Evolutionary conservation across 2,329 filamentous ascomycete genomes (phyloP), one percentile per base, ranked within the genome.

Genomic region (Celoporthe dispersa): DNA sequence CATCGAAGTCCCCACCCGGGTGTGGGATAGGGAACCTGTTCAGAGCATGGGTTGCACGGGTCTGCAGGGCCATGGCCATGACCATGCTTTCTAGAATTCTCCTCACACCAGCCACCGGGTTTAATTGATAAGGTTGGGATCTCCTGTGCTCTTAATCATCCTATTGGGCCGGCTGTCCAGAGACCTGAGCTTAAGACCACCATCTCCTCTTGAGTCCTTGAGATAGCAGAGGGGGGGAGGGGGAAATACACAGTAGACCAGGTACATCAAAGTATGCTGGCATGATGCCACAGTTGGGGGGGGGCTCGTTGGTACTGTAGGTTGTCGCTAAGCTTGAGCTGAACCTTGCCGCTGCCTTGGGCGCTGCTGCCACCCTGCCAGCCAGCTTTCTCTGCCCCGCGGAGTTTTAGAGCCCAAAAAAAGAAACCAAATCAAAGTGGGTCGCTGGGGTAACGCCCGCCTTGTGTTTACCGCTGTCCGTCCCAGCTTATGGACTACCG

Each of bases 391-490:
- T 25, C 16, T 48, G n/a, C 28, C 41, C 28, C n/a, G 41, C 41
- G n/a, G 12, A 7, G 19, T n/a, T 31, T n/a, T 33, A n/a, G 41
- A 39, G 39, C 19, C 60, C 62, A 64, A 64, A 64, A 63, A 64
- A 64, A 64, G 62, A 48, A 63, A 16, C 35, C 25, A 37, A 39
- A 14, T 5, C 12, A 44, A 33, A 33, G 62, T 64, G 62, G 60
- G 62, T 64, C 62, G 62, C 62, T 64, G 62, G 62, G 62, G 62
- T 64, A 64, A 64, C 62, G 41, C 62, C 62, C 62, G 39, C 62
- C 62, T 51, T 64, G 41, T 64, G 62, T 64, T 64, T 64, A 64
- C 62, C 62, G 62, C 62, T 48, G 60, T 19, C 57, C 19, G 57
- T 16, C 53, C 44, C 53, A 57, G 53, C 53, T 57, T 31, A 31